These are phyloP conservation scores for Cercospora sojina DNA, from an alignment of 2,329 filamentous ascomycete species.

Conservation along the genomic window DNA sequence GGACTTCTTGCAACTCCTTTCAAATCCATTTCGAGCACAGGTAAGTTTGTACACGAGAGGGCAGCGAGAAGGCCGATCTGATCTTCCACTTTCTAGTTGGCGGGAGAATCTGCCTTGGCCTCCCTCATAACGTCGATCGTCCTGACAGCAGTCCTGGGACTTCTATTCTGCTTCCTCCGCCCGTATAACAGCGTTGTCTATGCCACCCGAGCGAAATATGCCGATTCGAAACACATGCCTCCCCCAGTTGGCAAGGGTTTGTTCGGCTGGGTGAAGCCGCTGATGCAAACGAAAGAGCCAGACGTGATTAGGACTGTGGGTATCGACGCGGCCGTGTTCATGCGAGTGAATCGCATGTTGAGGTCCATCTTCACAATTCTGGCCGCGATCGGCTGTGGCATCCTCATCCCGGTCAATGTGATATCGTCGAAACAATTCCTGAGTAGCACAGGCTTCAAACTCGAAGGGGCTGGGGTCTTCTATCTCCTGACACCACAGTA, in stretches of 20 bases:
- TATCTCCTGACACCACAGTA: constrained; percentile 58
- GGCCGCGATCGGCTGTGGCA: constrained; percentile 67
- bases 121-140: constrained; percentile 78
- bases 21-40: constrained; percentile 14
- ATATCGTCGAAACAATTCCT: constrained; percentile 27
- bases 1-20: constrained; percentile 12
- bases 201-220: constrained; percentile 88
- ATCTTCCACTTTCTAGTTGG: constrained; percentile 45
- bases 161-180: constrained; percentile 83
- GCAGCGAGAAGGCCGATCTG: not conserved
- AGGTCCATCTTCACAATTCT: constrained; percentile 81
- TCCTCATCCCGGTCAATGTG: constrained; percentile 77
- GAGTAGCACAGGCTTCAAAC: not conserved
- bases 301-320: constrained; percentile 79
- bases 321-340: constrained; percentile 85
- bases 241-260: constrained; percentile 83
- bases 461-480: constrained; percentile 36
- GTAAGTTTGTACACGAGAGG: not conserved
- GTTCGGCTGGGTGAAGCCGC: constrained; percentile 79
- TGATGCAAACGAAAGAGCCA: constrained; percentile 74
- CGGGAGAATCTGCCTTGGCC: constrained; percentile 66
- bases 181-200: constrained; percentile 92
- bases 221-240: constrained; percentile 84
- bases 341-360: constrained; percentile 87
- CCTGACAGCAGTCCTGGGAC: constrained; percentile 68